A percentile compares a stretch with the other conserved stretches of the same genome.
Conservation (phyloP, 2,329 filamentous ascomycete species). For the Elsinoe perseae region DNA sequence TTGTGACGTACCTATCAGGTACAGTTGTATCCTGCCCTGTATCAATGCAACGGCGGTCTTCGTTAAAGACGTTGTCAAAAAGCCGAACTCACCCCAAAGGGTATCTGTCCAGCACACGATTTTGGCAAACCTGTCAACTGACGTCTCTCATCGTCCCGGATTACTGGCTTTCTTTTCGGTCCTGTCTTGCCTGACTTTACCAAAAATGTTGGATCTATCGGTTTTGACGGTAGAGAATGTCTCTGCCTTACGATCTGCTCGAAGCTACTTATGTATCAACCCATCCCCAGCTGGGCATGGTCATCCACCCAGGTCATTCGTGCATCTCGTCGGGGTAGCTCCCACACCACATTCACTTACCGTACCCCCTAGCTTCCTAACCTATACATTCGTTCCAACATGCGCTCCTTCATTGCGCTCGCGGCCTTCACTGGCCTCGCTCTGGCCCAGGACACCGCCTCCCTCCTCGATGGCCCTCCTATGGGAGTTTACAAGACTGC, state of each 20-base stretch:
- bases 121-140: slow-evolving; percentile 1
- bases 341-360: slow-evolving; percentile 13
- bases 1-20: background rate
- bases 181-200: background rate
- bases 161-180: background rate
- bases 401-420: slow-evolving; percentile 11
- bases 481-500: slow-evolving; percentile 13
- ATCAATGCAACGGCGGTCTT: slow-evolving; percentile 8
- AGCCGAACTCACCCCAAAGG: slow-evolving; percentile 2
- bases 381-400: slow-evolving; percentile 13
- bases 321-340: slow-evolving; percentile 5
- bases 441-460: slow-evolving; percentile 5
- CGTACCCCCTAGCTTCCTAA: background rate
- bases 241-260: background rate
- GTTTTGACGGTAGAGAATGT: slow-evolving; percentile 4
- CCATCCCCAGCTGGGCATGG: slow-evolving; percentile 2
- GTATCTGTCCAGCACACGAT: background rate
- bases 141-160: slow-evolving; percentile 7
- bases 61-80: slow-evolving; percentile 12
- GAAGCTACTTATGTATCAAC: slow-evolving; percentile 6
- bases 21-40: background rate
- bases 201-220: background rate
- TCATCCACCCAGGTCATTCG: slow-evolving; percentile 14
- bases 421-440: slow-evolving; percentile 10
- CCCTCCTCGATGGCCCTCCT: background rate